Percentiles rank a stretch among this genome's conserved stretches.
Evolutionary conservation across 1,284 basidiomycete genomes (phyloP).

Genomic region (Exobasidium rhododendri): DNA sequence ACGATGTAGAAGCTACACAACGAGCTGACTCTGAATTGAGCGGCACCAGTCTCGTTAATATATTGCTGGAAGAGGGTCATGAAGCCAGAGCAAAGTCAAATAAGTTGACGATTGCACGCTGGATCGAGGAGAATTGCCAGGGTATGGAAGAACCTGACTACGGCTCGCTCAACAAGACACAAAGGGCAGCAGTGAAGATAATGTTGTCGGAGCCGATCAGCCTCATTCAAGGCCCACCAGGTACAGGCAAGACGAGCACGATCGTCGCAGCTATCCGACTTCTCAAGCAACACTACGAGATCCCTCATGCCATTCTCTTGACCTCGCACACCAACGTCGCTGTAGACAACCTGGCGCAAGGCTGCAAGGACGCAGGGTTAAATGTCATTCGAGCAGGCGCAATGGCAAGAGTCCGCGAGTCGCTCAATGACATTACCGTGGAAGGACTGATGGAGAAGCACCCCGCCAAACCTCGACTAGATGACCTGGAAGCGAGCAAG

Average conservation of each 20-base stretch:
- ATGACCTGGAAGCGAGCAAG: conserved; percentile 38
- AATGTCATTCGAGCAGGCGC: conserved; percentile 75
- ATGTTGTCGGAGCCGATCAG: conserved; percentile 77
- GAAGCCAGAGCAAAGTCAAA: neutral
- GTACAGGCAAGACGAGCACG: conserved; percentile 92
- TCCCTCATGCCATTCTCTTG: conserved; percentile 78
- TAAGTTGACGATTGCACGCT: neutral
- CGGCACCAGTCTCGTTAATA: conserved; percentile 46
- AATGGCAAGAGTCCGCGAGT: conserved; percentile 63
- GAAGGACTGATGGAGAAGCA: conserved; percentile 68
- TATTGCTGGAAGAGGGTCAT: conserved; percentile 61
- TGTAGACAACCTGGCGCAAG: conserved; percentile 84
- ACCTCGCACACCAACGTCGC: conserved; percentile 91
- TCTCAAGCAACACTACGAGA: conserved; percentile 80
- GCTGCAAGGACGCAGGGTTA: conserved; percentile 63
- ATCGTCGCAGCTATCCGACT: conserved; percentile 79
- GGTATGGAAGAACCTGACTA: conserved; percentile 74
- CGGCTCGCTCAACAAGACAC: conserved; percentile 68
- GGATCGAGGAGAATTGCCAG: neutral
- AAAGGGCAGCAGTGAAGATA: conserved; percentile 76
- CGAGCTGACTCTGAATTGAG: conserved; percentile 18
- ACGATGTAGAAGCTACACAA: conserved; percentile 59
- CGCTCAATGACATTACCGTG: conserved; percentile 65
- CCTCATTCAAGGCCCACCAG: conserved; percentile 87
- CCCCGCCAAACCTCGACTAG: conserved; percentile 54